phyloP scores from a whole-genome alignment of 768 basidiomycete genomes.

The Amanita jacksonii region DNA sequence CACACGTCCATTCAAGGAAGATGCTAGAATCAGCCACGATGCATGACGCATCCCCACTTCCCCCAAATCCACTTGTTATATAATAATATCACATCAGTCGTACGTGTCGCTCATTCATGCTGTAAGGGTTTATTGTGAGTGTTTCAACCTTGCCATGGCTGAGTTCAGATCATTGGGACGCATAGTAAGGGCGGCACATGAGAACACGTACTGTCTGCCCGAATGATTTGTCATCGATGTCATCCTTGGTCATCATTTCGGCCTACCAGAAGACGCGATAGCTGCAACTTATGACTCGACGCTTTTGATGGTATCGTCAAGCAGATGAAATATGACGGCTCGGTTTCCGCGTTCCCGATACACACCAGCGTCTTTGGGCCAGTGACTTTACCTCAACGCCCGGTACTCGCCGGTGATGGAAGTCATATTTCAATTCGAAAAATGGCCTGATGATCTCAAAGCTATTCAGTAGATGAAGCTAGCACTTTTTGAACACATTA shows the following conservation, averaged over 20 bases:
- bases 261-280: constrained; percentile 40
- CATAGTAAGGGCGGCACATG: constrained; percentile 69
- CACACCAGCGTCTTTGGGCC: constrained; percentile 83
- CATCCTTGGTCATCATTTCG: constrained; percentile 71
- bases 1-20: background rate
- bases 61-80: no score
- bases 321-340: constrained; percentile 68
- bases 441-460: constrained; percentile 91
- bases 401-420: constrained; percentile 64
- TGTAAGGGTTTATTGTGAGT: no score
- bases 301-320: constrained; percentile 78
- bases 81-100: no score
- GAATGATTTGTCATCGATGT: constrained; percentile 68
- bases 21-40: constrained; percentile 1
- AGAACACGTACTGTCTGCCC: constrained; percentile 66
- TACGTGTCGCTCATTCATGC: no score
- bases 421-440: constrained; percentile 82
- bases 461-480: constrained; percentile 93
- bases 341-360: constrained; percentile 64
- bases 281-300: constrained; percentile 43
- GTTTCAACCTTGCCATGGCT: no score
- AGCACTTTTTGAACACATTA: constrained; percentile 82
- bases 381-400: constrained; percentile 58
- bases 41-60: constrained; percentile 1
- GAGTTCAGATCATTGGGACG: no score